Conservation (phyloP, 1,284 basidiomycete species). For the Tilletiopsis washingtonensis region DNA sequence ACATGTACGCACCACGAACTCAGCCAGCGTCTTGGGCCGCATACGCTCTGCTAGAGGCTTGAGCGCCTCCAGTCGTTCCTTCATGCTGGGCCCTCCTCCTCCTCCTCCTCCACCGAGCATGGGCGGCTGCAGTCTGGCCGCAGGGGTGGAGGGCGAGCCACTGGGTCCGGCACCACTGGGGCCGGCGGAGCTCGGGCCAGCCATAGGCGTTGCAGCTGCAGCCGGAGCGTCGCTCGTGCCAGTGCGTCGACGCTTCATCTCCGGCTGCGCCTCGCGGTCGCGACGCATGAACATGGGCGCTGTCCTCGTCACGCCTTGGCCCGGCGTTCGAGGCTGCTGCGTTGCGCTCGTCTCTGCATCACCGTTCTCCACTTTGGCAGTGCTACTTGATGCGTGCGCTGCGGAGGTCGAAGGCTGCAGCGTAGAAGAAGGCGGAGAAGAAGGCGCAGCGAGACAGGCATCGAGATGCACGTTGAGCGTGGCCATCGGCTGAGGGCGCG, state of each 20-base stretch:
- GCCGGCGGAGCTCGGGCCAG: not conserved
- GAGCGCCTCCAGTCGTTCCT: slow-evolving; percentile 9
- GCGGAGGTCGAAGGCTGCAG: not conserved
- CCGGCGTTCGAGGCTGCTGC: not conserved
- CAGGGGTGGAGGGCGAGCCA: not conserved
- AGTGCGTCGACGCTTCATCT: not conserved
- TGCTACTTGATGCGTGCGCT: not conserved
- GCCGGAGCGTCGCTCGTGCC: not conserved
- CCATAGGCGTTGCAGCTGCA: not conserved
- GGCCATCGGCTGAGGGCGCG: slow-evolving; percentile 15
- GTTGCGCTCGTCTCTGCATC: not conserved
- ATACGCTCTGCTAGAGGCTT: slow-evolving; percentile 41
- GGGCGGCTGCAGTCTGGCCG: not conserved
- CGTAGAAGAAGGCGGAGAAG: not conserved
- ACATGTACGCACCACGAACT: slow-evolving; percentile 21
- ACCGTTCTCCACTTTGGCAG: too few relatives aligned
- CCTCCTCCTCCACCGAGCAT: not conserved
- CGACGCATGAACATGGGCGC: not conserved
- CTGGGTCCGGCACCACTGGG: not conserved
- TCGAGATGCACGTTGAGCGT: slow-evolving; percentile 41
- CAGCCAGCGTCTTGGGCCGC: slow-evolving; percentile 32
- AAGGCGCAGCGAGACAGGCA: slow-evolving; percentile 14
- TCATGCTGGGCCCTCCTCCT: not conserved
- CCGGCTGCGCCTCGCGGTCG: not conserved
- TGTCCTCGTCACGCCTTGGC: not conserved